Conservation (phyloP, 495 filamentous ascomycete genomes). For the Peziza echinospora region DNA sequence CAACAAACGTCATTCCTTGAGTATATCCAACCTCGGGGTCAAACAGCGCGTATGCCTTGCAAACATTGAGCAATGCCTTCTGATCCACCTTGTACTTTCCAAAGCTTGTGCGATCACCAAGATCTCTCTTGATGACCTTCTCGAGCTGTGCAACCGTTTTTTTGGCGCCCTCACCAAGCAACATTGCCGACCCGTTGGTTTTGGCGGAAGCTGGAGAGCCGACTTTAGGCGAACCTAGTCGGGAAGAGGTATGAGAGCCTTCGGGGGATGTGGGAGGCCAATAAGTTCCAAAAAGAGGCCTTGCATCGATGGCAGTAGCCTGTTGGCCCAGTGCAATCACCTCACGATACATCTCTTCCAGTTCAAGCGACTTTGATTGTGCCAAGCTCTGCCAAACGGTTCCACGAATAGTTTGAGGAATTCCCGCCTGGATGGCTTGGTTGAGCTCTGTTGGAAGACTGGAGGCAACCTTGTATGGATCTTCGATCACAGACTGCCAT, state of each 20-base stretch:
- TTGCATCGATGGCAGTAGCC: conserved; percentile 49
- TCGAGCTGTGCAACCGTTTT: conserved; percentile 50
- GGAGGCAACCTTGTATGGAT: conserved; percentile 66
- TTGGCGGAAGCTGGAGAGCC: conserved; percentile 44
- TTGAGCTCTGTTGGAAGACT: conserved; percentile 76
- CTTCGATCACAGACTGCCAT: conserved; percentile 88
- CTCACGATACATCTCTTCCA: conserved; percentile 74
- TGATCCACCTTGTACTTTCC: conserved; percentile 64
- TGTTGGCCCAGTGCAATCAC: conserved; percentile 52
- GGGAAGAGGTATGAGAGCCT: conserved; percentile 33
- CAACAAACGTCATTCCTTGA: conserved; percentile 97
- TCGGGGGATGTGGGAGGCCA: conserved; percentile 46
- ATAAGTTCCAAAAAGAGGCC: conserved; percentile 48
- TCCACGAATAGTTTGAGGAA: conserved; percentile 80
- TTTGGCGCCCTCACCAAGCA: conserved; percentile 44
- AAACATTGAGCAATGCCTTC: conserved; percentile 82
- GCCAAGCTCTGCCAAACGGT: conserved; percentile 97
- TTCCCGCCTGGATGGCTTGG: conserved; percentile 74
- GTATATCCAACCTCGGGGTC: conserved; percentile 91
- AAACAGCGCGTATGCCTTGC: conserved; percentile 92
- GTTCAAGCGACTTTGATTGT: conserved; percentile 73
- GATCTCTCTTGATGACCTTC: conserved; percentile 69
- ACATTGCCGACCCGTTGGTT: conserved; percentile 31
- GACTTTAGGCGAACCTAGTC: conserved; percentile 29
- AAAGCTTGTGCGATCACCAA: conserved; percentile 84